Evolutionary conservation across 352 stramenopile genomes (phyloP).

Genomic region (Pythium sukuiense): DNA sequence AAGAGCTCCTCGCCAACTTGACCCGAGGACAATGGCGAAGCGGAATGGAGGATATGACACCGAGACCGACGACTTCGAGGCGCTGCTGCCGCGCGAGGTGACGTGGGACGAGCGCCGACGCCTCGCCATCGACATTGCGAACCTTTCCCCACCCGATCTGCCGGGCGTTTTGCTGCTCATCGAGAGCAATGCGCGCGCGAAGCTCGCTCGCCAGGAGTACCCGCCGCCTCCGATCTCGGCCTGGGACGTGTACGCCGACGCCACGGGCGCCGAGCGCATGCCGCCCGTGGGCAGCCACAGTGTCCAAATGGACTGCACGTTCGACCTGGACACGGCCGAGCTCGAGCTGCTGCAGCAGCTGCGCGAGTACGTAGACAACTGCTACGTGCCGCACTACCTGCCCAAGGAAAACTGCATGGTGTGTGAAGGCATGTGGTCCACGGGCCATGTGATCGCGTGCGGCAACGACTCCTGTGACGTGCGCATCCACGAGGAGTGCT

Average conservation of each 20-base stretch:
- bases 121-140: constrained; percentile 63
- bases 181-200: constrained; percentile 21
- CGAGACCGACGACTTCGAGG: not conserved
- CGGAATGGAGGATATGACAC: not conserved
- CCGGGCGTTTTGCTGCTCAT: constrained; percentile 65
- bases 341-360: constrained; percentile 54
- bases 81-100: constrained; percentile 15
- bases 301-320: constrained; percentile 56
- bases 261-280: constrained; percentile 12
- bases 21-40: constrained; percentile 24
- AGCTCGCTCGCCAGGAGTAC: constrained; percentile 24
- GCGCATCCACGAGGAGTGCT: constrained; percentile 82
- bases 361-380: constrained; percentile 74
- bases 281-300: constrained; percentile 16
- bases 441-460: constrained; percentile 61
- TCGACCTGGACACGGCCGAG: constrained; percentile 63
- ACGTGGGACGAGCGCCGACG: constrained; percentile 73
- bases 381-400: constrained; percentile 74
- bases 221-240: constrained; percentile 18
- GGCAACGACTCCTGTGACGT: constrained; percentile 66
- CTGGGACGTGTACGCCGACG: constrained; percentile 29
- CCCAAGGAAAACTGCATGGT: constrained; percentile 76
- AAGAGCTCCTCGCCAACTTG: not conserved
- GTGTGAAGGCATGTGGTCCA: constrained; percentile 84
- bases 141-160: constrained; percentile 66